These are phyloP conservation scores for Penicillium bialowiezense DNA, from an alignment of 495 filamentous ascomycete genomes.

Conservation along the genomic window DNA sequence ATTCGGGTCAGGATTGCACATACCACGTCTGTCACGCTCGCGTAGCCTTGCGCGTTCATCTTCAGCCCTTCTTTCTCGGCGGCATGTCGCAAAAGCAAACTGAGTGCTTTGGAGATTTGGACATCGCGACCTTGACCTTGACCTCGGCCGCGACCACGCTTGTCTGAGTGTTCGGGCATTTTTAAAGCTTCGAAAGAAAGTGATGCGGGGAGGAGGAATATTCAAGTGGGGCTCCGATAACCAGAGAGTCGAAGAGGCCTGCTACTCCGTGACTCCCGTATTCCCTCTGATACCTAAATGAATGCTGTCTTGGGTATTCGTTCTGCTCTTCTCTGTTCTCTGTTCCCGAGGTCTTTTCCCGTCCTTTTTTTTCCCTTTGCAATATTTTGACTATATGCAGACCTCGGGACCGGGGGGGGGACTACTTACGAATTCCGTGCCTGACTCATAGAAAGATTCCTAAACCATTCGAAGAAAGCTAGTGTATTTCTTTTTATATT, in stretches of 20 bases:
- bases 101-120: slow-evolving; percentile 76
- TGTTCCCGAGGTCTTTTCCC: no score
- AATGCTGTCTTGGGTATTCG: no score
- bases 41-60: slow-evolving; percentile 77
- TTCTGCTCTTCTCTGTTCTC: no score
- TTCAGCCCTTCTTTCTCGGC: slow-evolving; percentile 74
- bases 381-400: no score
- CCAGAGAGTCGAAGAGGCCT: neutral
- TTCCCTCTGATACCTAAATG: no score
- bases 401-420: no score
- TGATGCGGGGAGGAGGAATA: neutral
- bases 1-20: slow-evolving; percentile 25
- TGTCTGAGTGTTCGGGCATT: slow-evolving; percentile 5
- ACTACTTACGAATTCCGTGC: no score
- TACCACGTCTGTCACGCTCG: slow-evolving; percentile 74
- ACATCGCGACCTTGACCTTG: slow-evolving; percentile 50
- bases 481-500: neutral
- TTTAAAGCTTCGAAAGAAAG: neutral
- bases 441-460: no score
- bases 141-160: slow-evolving; percentile 13
- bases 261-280: no score
- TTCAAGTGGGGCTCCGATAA: neutral
- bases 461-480: neutral
- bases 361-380: no score
- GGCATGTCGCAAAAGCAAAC: slow-evolving; percentile 76